Base-by-base conservation (phyloP, 495 filamentous ascomycete genomes). In the Aspergillus sparsus region DNA sequence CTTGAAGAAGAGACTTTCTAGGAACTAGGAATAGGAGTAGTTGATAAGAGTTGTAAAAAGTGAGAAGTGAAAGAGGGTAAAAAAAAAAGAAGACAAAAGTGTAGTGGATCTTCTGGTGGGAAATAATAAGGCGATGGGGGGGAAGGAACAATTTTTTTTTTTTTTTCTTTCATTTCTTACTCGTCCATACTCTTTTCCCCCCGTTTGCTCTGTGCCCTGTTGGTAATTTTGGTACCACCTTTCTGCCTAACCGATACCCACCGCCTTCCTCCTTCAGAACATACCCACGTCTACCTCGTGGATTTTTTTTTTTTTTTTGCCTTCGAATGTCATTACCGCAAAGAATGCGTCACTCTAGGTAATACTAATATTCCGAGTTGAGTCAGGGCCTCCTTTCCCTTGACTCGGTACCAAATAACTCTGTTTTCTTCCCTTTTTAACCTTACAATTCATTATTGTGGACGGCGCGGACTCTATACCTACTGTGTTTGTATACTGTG, bases 71-170 rank as follows among this genome's bases (percentile, higher is more conserved):
- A 57, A 66, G 47, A 62, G 33, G 50, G 47, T 42, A 58, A 51
- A 57, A 58, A 58, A 61, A 57, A 62, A 55, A 59, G 66, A 57
- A 56, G 55, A 50, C 58, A 62, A 50, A 53, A 58, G 60, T 62
- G 69, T 64, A 45, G 64, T 61, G 50, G 36, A 59, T 62, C 66
- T 68, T 61, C 71, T 65, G 65, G 59, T 65, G 67, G 66, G 71
- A 66, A 64, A 75, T 74, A 59, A 59, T 46, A 72, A 67, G 69
- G 73, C 66, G 64, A 66, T 68, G 55, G 62, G 69, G 73, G 72
- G 62, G 62, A 71, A 71, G 74, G 41, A 56, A 66, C 49, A 63
- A 55, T 72, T 69, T 80, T 82, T 78, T 76, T 73, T 71, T 69
- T 66, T 51, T 53, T 50, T 33, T 13, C 49, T 47, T 27, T 44